Conservation (phyloP, 2,329 filamentous ascomycete species). For the Aspergillus pseudotamarii region DNA sequence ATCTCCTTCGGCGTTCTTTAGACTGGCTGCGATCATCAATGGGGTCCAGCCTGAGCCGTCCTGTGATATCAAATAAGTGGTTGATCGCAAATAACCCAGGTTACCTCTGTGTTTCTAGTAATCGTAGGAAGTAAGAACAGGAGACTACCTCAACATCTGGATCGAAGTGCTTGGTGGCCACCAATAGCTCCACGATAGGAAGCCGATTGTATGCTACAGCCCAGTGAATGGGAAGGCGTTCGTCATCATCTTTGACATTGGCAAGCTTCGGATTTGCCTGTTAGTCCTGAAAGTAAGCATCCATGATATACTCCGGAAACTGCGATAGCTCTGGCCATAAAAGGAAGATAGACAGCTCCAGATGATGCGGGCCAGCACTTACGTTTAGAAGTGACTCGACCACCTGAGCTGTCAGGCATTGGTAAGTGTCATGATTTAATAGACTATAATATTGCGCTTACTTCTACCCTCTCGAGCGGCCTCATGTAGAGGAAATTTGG, state of each 20-base stretch:
- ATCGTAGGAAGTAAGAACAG: neutral
- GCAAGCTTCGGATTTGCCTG: slow-evolving; percentile 81
- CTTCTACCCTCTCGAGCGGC: slow-evolving; percentile 83
- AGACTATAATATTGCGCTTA: slow-evolving; percentile 46
- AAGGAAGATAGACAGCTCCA: slow-evolving; percentile 2
- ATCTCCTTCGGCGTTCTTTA: slow-evolving; percentile 50
- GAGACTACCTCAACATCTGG: slow-evolving; percentile 72
- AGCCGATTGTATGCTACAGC: slow-evolving; percentile 80
- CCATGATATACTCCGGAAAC: neutral
- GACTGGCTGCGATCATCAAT: slow-evolving; percentile 53
- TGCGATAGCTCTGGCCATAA: neutral
- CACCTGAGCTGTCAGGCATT: slow-evolving; percentile 57
- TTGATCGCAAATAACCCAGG: neutral
- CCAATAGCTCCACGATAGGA: slow-evolving; percentile 72
- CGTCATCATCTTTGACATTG: slow-evolving; percentile 76
- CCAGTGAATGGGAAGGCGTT: slow-evolving; percentile 92
- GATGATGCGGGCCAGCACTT: slow-evolving; percentile 39
- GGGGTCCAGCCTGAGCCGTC: slow-evolving; percentile 55
- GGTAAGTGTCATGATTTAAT: slow-evolving; percentile 19
- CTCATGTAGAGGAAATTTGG: slow-evolving; percentile 82
- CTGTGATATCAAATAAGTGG: slow-evolving; percentile 25
- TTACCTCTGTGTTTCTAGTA: neutral
- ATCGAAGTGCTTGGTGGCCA: slow-evolving; percentile 74
- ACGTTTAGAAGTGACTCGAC: slow-evolving; percentile 77
- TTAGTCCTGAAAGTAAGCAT: neutral